A percentile compares a stretch with the other conserved stretches of the same genome.
These are phyloP conservation scores for Penicillium sp. DNA, from an alignment of 2,329 filamentous ascomycete genomes.

Conservation along the genomic window DNA sequence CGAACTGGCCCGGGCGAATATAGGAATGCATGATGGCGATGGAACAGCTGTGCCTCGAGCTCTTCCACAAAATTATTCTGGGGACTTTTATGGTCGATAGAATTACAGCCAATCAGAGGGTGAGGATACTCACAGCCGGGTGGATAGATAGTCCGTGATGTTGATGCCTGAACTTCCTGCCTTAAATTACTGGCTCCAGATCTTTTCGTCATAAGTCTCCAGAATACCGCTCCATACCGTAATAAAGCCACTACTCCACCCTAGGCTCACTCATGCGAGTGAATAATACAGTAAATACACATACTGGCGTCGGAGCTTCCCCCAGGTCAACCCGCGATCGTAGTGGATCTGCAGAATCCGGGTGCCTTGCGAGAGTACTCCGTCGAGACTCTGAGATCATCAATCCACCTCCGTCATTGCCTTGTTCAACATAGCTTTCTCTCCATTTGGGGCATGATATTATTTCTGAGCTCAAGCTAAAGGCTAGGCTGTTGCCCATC, in stretches of 20 bases:
- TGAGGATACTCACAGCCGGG: constrained; percentile 1
- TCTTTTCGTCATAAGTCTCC: not conserved
- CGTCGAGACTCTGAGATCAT: not conserved
- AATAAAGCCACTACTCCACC: not conserved
- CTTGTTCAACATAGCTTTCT: not conserved
- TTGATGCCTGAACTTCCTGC: not conserved
- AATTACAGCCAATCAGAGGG: constrained; percentile 15
- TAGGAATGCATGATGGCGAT: constrained; percentile 42
- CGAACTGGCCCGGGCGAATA: constrained; percentile 39
- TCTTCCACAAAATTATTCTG: constrained; percentile 19
- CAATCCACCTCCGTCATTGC: constrained; percentile 2
- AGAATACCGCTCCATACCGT: not conserved
- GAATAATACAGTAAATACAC: constrained; percentile 1
- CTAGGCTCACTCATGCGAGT: not conserved
- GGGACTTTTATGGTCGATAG: constrained; percentile 10
- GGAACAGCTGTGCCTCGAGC: constrained; percentile 2
- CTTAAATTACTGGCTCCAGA: not conserved
- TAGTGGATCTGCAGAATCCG: constrained; percentile 5
- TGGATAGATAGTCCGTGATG: constrained; percentile 2
- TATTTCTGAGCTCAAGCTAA: not conserved
- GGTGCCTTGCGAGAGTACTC: constrained; percentile 9
- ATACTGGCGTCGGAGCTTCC: constrained; percentile 4
- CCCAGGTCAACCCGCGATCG: not conserved
- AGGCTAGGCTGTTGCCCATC: constrained; percentile 1
- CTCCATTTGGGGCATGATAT: not conserved